phyloP scores from a whole-genome alignment of 495 filamentous ascomycete species.

The Tetracladium setigerum region DNA sequence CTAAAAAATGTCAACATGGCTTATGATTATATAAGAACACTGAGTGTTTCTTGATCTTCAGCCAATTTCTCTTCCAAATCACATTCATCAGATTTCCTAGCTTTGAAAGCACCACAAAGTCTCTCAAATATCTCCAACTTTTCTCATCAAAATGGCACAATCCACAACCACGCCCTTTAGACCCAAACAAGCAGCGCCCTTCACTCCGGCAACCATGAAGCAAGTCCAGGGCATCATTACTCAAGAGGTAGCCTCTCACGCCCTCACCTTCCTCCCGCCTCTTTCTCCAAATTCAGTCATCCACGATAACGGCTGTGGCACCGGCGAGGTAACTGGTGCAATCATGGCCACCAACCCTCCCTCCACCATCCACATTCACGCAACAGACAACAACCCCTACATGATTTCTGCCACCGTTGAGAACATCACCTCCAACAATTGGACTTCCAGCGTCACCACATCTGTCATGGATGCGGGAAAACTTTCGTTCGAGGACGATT shows the following conservation, averaged over 20 bases:
- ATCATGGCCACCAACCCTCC: slow-evolving; percentile 15
- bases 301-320: slow-evolving; percentile 25
- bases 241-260: slow-evolving; percentile 2
- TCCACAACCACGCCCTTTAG: too few relatives aligned
- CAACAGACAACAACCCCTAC: slow-evolving; percentile 3
- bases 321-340: slow-evolving; percentile 17
- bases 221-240: slow-evolving; percentile 10
- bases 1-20: too few relatives aligned
- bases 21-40: too few relatives aligned
- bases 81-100: too few relatives aligned
- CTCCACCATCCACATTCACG: slow-evolving; percentile 13
- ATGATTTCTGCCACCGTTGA: neutral
- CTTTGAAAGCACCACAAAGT: too few relatives aligned
- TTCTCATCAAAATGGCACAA: too few relatives aligned
- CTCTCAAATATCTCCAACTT: too few relatives aligned
- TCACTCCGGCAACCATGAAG: too few relatives aligned
- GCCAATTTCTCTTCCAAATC: too few relatives aligned
- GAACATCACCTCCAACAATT: neutral
- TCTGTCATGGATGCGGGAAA: slow-evolving; percentile 9
- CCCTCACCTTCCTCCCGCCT: slow-evolving; percentile 7
- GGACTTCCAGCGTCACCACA: neutral
- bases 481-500: slow-evolving; percentile 20
- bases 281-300: slow-evolving; percentile 13
- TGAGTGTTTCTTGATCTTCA: too few relatives aligned
- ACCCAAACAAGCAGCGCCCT: too few relatives aligned